Evolutionary conservation across 208 protist genomes (phyloP).

Genomic region (Wallacemonas rigidus): DNA sequence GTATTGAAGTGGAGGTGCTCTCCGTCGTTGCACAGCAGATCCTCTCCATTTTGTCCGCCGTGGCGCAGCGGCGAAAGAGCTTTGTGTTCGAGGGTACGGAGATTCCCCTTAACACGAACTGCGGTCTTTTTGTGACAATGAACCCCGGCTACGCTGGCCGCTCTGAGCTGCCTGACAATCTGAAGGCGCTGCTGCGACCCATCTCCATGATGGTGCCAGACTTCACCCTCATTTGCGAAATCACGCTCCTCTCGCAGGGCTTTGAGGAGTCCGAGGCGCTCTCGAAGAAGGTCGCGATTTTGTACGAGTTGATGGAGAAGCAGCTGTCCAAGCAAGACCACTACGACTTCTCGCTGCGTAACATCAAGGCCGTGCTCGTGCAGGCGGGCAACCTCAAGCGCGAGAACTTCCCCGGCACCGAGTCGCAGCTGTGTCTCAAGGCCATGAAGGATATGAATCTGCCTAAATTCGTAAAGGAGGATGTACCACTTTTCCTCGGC

Average conservation of each 20-base stretch:
- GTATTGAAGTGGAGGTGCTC: conserved; percentile 98
- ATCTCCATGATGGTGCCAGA: conserved; percentile 99
- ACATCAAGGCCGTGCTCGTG: conserved; percentile 97
- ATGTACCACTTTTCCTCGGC: conserved; percentile 95
- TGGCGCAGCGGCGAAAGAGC: conserved; percentile 67
- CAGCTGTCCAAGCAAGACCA: conserved; percentile 98
- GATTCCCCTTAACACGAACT: conserved; percentile 96
- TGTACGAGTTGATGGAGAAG: conserved; percentile 97
- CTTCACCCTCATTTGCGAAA: conserved; percentile 97
- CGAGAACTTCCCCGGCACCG: conserved; percentile 86
- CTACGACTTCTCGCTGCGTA: conserved; percentile 98
- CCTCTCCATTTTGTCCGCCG: conserved; percentile 91
- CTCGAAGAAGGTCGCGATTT: conserved; percentile 95
- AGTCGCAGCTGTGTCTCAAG: conserved; percentile 96
- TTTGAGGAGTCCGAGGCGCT: conserved; percentile 95
- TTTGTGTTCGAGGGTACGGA: conserved; percentile 95
- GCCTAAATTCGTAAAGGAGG: conserved; percentile 97
- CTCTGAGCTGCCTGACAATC: conserved; percentile 98
- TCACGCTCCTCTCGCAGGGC: conserved; percentile 97
- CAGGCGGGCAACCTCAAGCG: conserved; percentile 95
- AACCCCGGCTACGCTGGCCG: conserved; percentile 99
- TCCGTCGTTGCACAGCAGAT: conserved; percentile 99
- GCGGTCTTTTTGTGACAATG: conserved; percentile 99
- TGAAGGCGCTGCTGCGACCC: conserved; percentile 97
- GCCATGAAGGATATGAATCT: conserved; percentile 97